These are phyloP conservation scores for Trametes meyenii DNA, from an alignment of 768 basidiomycete species.

Conservation along the genomic window DNA sequence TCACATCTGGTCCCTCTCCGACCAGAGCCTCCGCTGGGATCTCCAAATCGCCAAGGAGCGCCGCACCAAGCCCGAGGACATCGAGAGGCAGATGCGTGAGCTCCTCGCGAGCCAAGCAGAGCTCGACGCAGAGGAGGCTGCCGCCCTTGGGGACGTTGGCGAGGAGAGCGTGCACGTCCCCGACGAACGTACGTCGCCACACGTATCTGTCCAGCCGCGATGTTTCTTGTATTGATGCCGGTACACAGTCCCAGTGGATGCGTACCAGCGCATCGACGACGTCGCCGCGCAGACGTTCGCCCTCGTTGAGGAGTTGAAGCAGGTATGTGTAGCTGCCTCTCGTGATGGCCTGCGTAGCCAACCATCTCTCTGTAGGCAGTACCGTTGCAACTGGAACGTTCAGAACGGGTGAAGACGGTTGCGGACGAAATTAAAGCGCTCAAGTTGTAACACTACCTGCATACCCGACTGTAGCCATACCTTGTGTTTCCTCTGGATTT, in stretches of 20 bases:
- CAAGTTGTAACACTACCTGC: slow-evolving; percentile 40
- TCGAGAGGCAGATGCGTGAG: slow-evolving; percentile 46
- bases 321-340: slow-evolving; percentile 42
- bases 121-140: slow-evolving; percentile 33
- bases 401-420: slow-evolving; percentile 47
- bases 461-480: slow-evolving; percentile 20
- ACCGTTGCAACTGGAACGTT: slow-evolving; percentile 53
- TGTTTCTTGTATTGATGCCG: neutral
- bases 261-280: slow-evolving; percentile 28
- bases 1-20: slow-evolving; percentile 77
- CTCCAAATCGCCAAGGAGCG: slow-evolving; percentile 69
- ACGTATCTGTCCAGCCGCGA: neutral
- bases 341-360: neutral
- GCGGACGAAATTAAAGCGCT: slow-evolving; percentile 53
- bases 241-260: slow-evolving; percentile 18
- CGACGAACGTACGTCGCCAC: slow-evolving; percentile 26
- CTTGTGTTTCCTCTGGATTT: neutral
- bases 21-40: slow-evolving; percentile 76
- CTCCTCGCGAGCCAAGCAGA: slow-evolving; percentile 40
- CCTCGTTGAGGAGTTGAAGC: slow-evolving; percentile 50
- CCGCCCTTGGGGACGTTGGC: slow-evolving; percentile 19
- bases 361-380: slow-evolving; percentile 41
- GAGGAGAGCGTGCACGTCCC: slow-evolving; percentile 25
- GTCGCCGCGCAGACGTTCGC: slow-evolving; percentile 40
- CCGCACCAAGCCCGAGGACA: slow-evolving; percentile 59